phyloP scores from a whole-genome alignment of 352 stramenopile species.

The Elongisporangium prolatum region DNA sequence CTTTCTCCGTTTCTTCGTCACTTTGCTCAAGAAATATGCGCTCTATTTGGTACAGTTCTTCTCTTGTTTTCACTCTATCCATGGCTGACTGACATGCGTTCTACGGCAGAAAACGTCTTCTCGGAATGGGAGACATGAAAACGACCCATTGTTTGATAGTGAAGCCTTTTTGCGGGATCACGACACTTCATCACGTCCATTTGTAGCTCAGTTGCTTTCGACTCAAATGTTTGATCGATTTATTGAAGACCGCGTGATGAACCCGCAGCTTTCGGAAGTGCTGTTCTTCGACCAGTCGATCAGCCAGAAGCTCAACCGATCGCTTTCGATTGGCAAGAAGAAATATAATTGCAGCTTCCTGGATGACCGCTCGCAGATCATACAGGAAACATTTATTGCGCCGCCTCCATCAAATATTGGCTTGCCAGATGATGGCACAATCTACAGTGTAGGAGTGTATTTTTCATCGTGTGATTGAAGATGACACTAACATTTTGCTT shows the following conservation, averaged over 20 bases:
- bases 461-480: neutral
- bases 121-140: conserved; percentile 16
- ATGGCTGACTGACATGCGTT: neutral
- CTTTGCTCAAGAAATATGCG: conserved; percentile 74
- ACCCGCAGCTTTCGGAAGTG: conserved; percentile 58
- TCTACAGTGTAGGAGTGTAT: conserved; percentile 60
- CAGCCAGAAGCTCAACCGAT: conserved; percentile 83
- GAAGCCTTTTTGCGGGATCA: conserved; percentile 64
- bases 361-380: conserved; percentile 65
- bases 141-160: conserved; percentile 54
- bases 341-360: conserved; percentile 83
- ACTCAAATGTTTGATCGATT: conserved; percentile 87
- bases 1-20: conserved; percentile 83
- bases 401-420: conserved; percentile 76
- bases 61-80: neutral
- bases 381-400: conserved; percentile 81
- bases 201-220: conserved; percentile 53
- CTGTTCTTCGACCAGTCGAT: conserved; percentile 86
- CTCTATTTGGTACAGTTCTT: conserved; percentile 49
- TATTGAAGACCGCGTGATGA: conserved; percentile 72
- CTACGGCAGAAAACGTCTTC: conserved; percentile 17
- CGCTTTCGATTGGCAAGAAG: conserved; percentile 67
- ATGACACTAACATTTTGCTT: conserved; percentile 1
- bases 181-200: conserved; percentile 49
- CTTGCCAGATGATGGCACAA: conserved; percentile 65